A percentile compares a stretch with the other conserved stretches of the same genome.
These are phyloP conservation scores for Podaxis rugospora DNA, from an alignment of 768 basidiomycete species.

Conservation along the genomic window DNA sequence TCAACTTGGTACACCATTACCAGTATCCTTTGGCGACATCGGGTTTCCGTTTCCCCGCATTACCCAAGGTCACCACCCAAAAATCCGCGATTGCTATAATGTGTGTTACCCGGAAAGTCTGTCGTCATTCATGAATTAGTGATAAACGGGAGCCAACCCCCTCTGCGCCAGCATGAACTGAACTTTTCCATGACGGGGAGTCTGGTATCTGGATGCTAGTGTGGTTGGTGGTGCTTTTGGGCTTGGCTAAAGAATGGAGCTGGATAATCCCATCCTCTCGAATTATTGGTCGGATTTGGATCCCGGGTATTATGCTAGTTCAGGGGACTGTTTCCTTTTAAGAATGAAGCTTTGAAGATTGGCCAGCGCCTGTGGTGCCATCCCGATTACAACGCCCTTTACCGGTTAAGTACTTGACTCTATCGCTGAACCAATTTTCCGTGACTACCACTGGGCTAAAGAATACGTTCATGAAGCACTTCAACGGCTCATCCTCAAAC, in stretches of 20 bases:
- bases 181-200: slow-evolving; percentile 9
- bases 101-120: neutral
- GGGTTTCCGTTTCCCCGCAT: neutral
- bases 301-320: too few relatives aligned
- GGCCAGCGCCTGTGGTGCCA: neutral
- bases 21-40: neutral
- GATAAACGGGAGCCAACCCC: neutral
- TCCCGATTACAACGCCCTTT: neutral
- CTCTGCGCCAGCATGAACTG: neutral
- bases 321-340: too few relatives aligned
- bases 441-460: slow-evolving; percentile 5
- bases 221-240: slow-evolving; percentile 1
- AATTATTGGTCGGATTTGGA: neutral
- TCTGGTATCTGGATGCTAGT: slow-evolving; percentile 6
- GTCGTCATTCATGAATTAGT: neutral
- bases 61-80: neutral
- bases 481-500: slow-evolving; percentile 10
- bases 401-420: too few relatives aligned
- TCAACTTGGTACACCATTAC: neutral
- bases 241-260: neutral
- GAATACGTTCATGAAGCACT: too few relatives aligned
- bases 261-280: neutral
- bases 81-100: neutral
- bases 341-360: too few relatives aligned
- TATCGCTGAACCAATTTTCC: neutral